Evolutionary conservation across 2,329 filamentous ascomycete genomes (phyloP).

Genomic region (Dactylellina leptospora): DNA sequence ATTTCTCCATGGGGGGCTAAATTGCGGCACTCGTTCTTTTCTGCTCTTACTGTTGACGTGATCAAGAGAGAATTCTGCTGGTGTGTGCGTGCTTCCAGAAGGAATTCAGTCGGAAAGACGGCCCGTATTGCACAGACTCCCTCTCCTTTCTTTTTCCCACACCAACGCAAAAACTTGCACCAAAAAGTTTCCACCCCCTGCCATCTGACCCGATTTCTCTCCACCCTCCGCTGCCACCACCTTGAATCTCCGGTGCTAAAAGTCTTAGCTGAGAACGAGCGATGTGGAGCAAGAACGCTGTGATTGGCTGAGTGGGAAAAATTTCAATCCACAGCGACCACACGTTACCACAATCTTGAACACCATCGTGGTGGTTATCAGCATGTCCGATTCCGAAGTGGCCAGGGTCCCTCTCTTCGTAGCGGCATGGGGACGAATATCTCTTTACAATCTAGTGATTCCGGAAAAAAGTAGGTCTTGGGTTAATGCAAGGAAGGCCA

Average conservation of each 20-base stretch:
- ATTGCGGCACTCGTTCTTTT: slow-evolving; percentile 29
- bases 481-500: slow-evolving; percentile 27
- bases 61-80: slow-evolving; percentile 30
- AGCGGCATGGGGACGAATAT: slow-evolving; percentile 19
- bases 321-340: slow-evolving; percentile 26
- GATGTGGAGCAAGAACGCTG: slow-evolving; percentile 1
- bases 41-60: slow-evolving; percentile 30
- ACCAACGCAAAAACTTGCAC: slow-evolving; percentile 29
- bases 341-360: slow-evolving; percentile 36
- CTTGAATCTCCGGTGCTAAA: slow-evolving; percentile 45
- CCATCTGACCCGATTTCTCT: slow-evolving; percentile 33
- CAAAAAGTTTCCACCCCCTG: slow-evolving; percentile 4
- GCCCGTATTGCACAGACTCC: slow-evolving; percentile 42
- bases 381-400: slow-evolving; percentile 30
- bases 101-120: slow-evolving; percentile 41
- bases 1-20: slow-evolving; percentile 50
- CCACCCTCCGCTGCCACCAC: slow-evolving; percentile 33
- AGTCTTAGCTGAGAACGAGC: slow-evolving; percentile 35
- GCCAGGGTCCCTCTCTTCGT: slow-evolving; percentile 7
- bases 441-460: slow-evolving; percentile 6
- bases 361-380: slow-evolving; percentile 24
- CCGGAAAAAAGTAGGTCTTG: slow-evolving; percentile 42
- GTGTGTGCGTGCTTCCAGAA: slow-evolving; percentile 31
- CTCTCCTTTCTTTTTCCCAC: slow-evolving; percentile 16
- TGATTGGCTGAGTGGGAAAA: slow-evolving; percentile 19